Percentiles rank a stretch among this genome's conserved stretches.
phyloP scores from a whole-genome alignment of 2,329 filamentous ascomycete species.

The Bipolaris cookei region DNA sequence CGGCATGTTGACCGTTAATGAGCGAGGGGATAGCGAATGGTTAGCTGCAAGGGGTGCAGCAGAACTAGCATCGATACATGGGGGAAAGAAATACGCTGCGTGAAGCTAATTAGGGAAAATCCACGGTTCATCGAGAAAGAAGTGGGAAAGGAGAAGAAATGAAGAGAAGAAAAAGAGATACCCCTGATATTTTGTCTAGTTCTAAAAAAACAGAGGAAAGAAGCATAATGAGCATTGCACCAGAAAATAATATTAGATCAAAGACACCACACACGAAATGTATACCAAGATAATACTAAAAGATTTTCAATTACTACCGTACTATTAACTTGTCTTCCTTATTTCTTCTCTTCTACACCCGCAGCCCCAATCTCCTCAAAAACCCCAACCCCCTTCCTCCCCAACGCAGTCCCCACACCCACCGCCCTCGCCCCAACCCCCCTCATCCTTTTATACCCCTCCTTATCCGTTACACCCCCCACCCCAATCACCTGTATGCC shows the following conservation, averaged over 20 bases:
- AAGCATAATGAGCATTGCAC: neutral
- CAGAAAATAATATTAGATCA: neutral
- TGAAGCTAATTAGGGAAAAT: neutral
- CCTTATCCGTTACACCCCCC: constrained; percentile 71
- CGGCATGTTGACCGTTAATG: constrained; percentile 20
- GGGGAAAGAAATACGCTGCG: neutral
- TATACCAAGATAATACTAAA: neutral
- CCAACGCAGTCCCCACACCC: constrained; percentile 70
- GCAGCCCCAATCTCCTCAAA: constrained; percentile 64
- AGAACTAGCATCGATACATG: constrained; percentile 25
- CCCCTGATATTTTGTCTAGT: neutral
- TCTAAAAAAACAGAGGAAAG: neutral
- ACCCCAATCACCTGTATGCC: constrained; percentile 72
- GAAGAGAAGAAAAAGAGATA: neutral
- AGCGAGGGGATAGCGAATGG: constrained; percentile 13
- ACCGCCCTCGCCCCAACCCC: constrained; percentile 70
- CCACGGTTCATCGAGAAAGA: too few relatives aligned
- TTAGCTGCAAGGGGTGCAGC: constrained; percentile 35
- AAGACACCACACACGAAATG: neutral
- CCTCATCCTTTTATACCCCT: constrained; percentile 68
- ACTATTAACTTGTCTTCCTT: neutral
- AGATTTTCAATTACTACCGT: neutral
- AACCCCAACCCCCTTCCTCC: constrained; percentile 65
- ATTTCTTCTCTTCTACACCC: neutral
- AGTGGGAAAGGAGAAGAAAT: too few relatives aligned